Base-by-base conservation (phyloP, 2,329 filamentous ascomycete genomes). In the Malbranchea zuffiana region DNA sequence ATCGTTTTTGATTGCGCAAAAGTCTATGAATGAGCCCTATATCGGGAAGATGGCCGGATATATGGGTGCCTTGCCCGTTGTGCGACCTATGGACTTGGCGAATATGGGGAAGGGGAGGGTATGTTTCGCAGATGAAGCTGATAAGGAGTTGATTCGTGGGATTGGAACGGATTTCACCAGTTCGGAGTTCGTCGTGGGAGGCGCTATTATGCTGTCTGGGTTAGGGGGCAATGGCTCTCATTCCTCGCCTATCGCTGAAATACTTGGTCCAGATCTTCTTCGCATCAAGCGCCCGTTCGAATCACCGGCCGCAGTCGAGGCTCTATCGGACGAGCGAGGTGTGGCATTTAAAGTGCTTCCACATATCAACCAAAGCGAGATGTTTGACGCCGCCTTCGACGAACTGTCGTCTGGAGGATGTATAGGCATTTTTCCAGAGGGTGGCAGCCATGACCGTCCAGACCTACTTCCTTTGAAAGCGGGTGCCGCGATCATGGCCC, bases 361-460 rank as follows among this genome's bases (percentile, higher is more conserved):
- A 3, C 82, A 90, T 50, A 82, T 88, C 27, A 82, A 92, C 54
- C 84, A 92, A 66, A 82, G 77, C 31, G 72, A 81, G 48, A 84
- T 92, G 20, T 92, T 90, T 61, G 78, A 88, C 54, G 79, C 81
- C 15, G 84, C 92, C 13, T 88, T 88, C 57, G 71, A 77, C 47
- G 74, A 81, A 6, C 69, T 92, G 26, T 74, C 75, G 45, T 70
- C 71, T 30, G 82, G 81, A 23, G 84, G 82, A n/a, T 88, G 82
- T 53, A 80, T 92, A 32, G 84, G 84, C 41, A 90, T 92, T 54
- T 92, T 92, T 57, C 84, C 84, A 5, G 84, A 92, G 61, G 84
- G 84, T 41, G 84, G 84, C 49, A 88, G 82, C 55, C 84, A 92
- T 56, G 84, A 92, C 57, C 77, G 84, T 42, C 84, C 84, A 0